phyloP scores from a whole-genome alignment of 768 basidiomycete genomes.

The Trichaptum fuscoviolaceum region DNA sequence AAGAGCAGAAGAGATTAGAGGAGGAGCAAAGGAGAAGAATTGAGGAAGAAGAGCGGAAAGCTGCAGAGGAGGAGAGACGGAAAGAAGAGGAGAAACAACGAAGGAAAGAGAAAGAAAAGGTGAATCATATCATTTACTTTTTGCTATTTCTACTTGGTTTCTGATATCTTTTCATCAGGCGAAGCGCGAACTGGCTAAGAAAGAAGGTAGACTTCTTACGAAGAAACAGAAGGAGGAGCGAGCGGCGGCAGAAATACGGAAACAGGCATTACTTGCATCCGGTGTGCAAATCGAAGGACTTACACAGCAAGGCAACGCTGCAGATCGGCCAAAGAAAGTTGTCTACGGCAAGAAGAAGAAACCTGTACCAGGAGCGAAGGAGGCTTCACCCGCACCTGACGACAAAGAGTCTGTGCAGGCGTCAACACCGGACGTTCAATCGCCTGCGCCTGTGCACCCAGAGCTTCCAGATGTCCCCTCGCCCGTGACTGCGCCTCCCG shows the following conservation, averaged over 20 bases:
- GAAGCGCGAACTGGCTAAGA: conserved; percentile 85
- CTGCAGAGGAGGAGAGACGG: conserved; percentile 69
- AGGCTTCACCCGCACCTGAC: conserved; percentile 46
- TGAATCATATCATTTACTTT: conserved; percentile 23
- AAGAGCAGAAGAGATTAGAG: conserved; percentile 64
- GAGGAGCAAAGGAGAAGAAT: conserved; percentile 79
- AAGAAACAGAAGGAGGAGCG: conserved; percentile 96
- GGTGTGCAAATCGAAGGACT: conserved; percentile 90
- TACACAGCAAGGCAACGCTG: conserved; percentile 46
- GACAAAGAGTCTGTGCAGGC: conserved; percentile 28
- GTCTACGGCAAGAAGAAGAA: conserved; percentile 84
- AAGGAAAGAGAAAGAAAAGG: conserved; percentile 87
- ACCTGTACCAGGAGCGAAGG: conserved; percentile 49
- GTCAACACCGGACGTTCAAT: conserved; percentile 19
- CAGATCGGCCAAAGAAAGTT: conserved; percentile 58
- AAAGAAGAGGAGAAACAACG: conserved; percentile 82
- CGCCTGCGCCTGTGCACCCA: conserved; percentile 24
- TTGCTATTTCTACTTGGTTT: conserved; percentile 6
- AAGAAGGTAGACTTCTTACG: conserved; percentile 92
- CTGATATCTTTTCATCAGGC: conserved; percentile 40
- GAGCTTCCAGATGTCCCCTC: conserved; percentile 29
- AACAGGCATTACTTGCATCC: conserved; percentile 83
- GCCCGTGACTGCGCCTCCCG: conserved; percentile 17
- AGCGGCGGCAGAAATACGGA: conserved; percentile 84
- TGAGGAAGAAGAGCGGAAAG: conserved; percentile 82